Evolutionary conservation across 495 filamentous ascomycete genomes (phyloP), one percentile per base, ranked within the genome.

Genomic region (Clavariopsis aquatica): DNA sequence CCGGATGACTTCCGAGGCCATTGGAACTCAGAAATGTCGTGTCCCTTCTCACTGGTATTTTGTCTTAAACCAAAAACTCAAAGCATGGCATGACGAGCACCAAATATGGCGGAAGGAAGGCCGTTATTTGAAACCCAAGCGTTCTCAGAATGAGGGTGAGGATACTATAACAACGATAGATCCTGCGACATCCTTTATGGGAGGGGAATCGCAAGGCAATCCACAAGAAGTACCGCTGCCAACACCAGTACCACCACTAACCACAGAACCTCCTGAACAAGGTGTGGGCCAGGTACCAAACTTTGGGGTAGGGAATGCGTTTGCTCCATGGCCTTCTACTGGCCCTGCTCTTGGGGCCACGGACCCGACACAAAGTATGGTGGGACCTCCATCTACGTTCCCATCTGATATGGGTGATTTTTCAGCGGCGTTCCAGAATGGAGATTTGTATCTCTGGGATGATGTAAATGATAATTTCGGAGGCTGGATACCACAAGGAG

Each of bases 371-470:
- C 53, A 45, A 20, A 43, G 15, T 17, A 36, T 36, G 26, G 24
- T 15, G 20, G 49, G 2, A 15, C 15, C 13, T 6, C 31, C 51
- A 13, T 0, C 54, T 22, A 26, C 36, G 5, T 60, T 57, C 22
- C 28, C 51, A 4, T 19, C 49, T 23, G 59, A 65, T 17, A 59
- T 70, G 52, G 34, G 43, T 1, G 62, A 66, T 55, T 66, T 70
- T 29, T 38, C 34, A n/a, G 31, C 31, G 17, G 57, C 62, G 2
- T 70, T 70, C 63, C 62, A 66, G 27, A 27, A 66, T 29, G 67
- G 67, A 17, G 67, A 70, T 26, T 28, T 70, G 24, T 70, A 66
- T 53, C 55, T 70, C 3, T 70, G 67, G 67, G 60, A 70, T 45
- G 67, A 66, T 34, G 43, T 67, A 10, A 60, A 55, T 31, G 56